phyloP scores from a whole-genome alignment of 768 basidiomycete genomes.

The Hypholoma fasciculare region DNA sequence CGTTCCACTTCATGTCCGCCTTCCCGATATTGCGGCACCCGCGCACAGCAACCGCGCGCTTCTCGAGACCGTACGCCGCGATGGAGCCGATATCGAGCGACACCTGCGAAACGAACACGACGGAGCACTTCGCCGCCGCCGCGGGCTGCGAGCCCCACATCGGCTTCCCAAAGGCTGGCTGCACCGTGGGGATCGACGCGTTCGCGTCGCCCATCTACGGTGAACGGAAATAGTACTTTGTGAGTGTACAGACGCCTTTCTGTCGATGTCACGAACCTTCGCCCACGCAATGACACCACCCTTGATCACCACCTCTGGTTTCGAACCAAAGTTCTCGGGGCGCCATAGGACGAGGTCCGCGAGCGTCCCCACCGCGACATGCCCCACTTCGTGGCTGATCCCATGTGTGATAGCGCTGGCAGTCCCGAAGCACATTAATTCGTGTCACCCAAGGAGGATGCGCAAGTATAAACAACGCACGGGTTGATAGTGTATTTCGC shows the following conservation, averaged over 20 bases:
- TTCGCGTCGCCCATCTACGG: conserved; percentile 94
- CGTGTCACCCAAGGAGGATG: background rate
- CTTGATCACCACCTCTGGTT: conserved; percentile 94
- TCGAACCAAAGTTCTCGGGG: conserved; percentile 89
- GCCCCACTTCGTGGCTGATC: conserved; percentile 84
- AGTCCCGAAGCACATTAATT: background rate
- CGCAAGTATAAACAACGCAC: conserved; percentile 44
- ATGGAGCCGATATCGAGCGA: conserved; percentile 64
- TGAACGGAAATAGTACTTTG: background rate
- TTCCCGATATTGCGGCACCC: conserved; percentile 78
- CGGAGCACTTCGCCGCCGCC: conserved; percentile 82
- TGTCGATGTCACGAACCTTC: conserved; percentile 48
- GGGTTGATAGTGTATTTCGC: conserved; percentile 98
- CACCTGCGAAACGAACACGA: conserved; percentile 81
- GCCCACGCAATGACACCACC: conserved; percentile 92
- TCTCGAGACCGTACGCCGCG: conserved; percentile 66
- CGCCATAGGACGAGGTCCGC: conserved; percentile 97
- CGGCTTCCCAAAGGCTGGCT: conserved; percentile 81
- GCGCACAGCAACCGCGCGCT: conserved; percentile 72
- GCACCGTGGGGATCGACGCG: conserved; percentile 93
- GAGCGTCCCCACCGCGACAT: conserved; percentile 76
- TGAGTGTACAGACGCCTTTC: background rate
- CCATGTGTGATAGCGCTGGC: conserved; percentile 90
- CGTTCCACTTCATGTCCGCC: conserved; percentile 94
- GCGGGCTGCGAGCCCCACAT: conserved; percentile 90